Base-by-base conservation (phyloP, 768 basidiomycete species). In the Suillus lakei region DNA sequence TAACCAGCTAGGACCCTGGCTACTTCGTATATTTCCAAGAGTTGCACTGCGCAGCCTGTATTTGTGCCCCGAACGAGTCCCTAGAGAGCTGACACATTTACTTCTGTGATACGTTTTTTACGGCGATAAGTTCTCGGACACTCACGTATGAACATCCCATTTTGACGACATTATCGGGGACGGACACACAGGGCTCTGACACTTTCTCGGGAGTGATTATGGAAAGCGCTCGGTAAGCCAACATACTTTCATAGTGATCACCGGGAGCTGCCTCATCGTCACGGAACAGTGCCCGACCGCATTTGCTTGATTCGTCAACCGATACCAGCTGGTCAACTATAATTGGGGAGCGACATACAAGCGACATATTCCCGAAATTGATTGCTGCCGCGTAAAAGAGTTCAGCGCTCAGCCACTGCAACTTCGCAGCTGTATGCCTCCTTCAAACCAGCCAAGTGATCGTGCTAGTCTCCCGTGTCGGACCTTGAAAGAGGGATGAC, bases 1-100 rank as follows among this genome's bases (percentile, higher is more conserved):
- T 77, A 77, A 61, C 30, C 34, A 59, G 28, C 15, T 59, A 16
- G 53, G 32, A n/a, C 32, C 30, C 34, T 32, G 53, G 12, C 6
- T 34, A 5, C 21, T 54, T 34, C 12, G 21, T 54, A 3, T 34
- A n/a, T 54, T 54, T n/a, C 21, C 53, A 54, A 54, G 30, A 32
- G 30, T 54, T 54, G 21, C 53, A 54, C 16, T 4, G 7, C 8
- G 16, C 50, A 30, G 16, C 28, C 23, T 28, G 28, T 18, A 28
- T 34, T 34, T 34, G 34, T 34, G 34, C 34, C 34, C 34, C 34
- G 34, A 34, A 34, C 28, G 21, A 32, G 53, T 54, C 53, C 21
- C 32, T 12, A 13, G 32, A 54, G 32, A 54, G 53, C 53, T 53
- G 51, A 18, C 51, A 21, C 16, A 53, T 10, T 28, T 30, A 5